A percentile compares a stretch with the other conserved stretches of the same genome.
These are phyloP conservation scores for Aspergillus carbonarius DNA, from an alignment of 2,329 filamentous ascomycete species.

Conservation along the genomic window DNA sequence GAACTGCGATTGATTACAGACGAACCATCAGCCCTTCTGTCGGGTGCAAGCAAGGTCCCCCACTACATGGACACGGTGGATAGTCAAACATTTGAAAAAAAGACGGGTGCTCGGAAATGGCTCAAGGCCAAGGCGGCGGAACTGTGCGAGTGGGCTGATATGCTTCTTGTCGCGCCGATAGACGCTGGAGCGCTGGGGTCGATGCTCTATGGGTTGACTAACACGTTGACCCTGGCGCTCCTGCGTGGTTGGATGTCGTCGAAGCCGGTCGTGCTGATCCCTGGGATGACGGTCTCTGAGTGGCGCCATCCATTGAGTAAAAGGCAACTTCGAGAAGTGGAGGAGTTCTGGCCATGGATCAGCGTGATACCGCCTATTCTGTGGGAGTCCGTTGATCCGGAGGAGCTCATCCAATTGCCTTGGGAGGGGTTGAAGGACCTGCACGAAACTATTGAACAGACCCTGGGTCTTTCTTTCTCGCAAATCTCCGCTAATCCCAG, in stretches of 20 bases:
- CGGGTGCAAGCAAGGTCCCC: constrained; percentile 38
- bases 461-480: constrained; percentile 15
- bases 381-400: constrained; percentile 70
- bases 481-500: constrained; percentile 9
- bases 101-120: constrained; percentile 40
- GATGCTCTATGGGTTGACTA: constrained; percentile 82
- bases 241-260: constrained; percentile 82
- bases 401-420: constrained; percentile 49
- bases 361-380: constrained; percentile 76
- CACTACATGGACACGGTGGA: constrained; percentile 44
- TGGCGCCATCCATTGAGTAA: constrained; percentile 89
- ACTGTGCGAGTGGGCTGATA: constrained; percentile 81
- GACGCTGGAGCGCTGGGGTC: constrained; percentile 81
- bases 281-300: constrained; percentile 84
- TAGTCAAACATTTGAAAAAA: constrained; percentile 39
- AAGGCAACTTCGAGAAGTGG: constrained; percentile 80
- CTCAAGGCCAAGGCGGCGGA: constrained; percentile 52
- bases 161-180: constrained; percentile 80
- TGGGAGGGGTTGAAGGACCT: constrained; percentile 50
- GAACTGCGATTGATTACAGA: constrained; percentile 45
- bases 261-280: constrained; percentile 81
- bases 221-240: constrained; percentile 76
- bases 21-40: constrained; percentile 36
- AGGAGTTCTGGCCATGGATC: constrained; percentile 83
- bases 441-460: constrained; percentile 31